Evolutionary conservation across 2,329 filamentous ascomycete genomes (phyloP).

Genomic region (Alternaria infectoria): DNA sequence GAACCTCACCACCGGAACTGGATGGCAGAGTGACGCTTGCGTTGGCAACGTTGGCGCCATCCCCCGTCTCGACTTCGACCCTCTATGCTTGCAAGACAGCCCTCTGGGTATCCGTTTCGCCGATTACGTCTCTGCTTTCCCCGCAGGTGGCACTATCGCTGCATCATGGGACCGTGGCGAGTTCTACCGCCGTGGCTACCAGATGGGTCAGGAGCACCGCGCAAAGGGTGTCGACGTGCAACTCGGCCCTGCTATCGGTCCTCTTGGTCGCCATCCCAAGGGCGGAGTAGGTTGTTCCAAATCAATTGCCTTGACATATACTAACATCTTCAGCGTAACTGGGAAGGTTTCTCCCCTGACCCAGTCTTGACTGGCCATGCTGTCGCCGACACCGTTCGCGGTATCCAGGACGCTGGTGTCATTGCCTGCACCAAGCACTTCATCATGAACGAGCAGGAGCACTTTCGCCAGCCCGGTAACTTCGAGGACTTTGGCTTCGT

Average conservation of each 20-base stretch:
- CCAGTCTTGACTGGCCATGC: constrained; percentile 76
- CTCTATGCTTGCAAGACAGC: constrained; percentile 86
- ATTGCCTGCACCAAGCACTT: constrained; percentile 75
- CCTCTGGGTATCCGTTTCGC: constrained; percentile 79
- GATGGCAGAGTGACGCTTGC: constrained; percentile 61
- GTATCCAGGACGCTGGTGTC: constrained; percentile 81
- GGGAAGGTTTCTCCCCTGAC: constrained; percentile 68
- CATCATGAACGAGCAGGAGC: constrained; percentile 66
- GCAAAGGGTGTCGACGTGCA: constrained; percentile 77
- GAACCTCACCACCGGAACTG: constrained; percentile 89
- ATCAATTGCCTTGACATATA: neutral
- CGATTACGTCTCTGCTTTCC: constrained; percentile 83
- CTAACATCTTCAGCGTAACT: constrained; percentile 32
- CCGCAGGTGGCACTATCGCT: constrained; percentile 77
- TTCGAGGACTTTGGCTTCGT: constrained; percentile 66
- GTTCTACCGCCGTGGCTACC: constrained; percentile 70
- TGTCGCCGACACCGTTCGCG: constrained; percentile 74
- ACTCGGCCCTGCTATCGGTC: constrained; percentile 78
- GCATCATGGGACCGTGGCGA: constrained; percentile 81
- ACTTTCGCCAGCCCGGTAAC: constrained; percentile 69
- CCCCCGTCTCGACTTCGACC: constrained; percentile 71
- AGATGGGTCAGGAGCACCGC: constrained; percentile 77
- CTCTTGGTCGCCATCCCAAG: constrained; percentile 70
- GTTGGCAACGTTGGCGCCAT: constrained; percentile 77
- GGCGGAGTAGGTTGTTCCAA: constrained; percentile 60